Evolutionary conservation across 331 rosid genomes (phyloP).

Genomic region (Pyrus hybrid): DNA sequence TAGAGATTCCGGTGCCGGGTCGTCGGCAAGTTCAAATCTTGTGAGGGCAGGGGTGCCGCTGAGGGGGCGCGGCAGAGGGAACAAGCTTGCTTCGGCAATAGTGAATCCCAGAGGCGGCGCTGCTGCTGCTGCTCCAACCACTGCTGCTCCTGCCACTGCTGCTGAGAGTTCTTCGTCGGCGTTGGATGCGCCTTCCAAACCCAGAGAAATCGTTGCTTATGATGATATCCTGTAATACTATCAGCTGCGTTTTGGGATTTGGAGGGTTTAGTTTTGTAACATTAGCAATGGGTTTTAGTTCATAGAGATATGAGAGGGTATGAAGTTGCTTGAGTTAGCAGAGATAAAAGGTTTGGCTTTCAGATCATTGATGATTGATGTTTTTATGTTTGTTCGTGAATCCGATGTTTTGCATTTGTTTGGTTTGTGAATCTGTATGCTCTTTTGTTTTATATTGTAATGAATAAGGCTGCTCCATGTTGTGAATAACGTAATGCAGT

Average conservation of each 20-base stretch:
- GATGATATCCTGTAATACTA: slow-evolving; percentile 58
- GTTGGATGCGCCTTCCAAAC: slow-evolving; percentile 45
- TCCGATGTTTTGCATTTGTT: no score
- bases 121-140: background rate
- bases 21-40: slow-evolving; percentile 27
- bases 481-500: no score
- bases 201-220: slow-evolving; percentile 80
- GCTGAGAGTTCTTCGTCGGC: slow-evolving; percentile 25
- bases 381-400: no score
- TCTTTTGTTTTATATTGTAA: no score
- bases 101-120: slow-evolving; percentile 41
- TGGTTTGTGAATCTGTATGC: no score
- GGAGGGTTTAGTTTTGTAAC: slow-evolving; percentile 11
- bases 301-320: background rate
- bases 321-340: background rate
- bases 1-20: slow-evolving; percentile 14
- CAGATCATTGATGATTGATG: no score
- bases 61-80: slow-evolving; percentile 76
- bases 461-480: no score
- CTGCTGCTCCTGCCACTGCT: background rate
- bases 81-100: slow-evolving; percentile 68
- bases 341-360: no score
- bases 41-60: slow-evolving; percentile 70
- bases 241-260: background rate
- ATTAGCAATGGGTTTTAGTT: slow-evolving; percentile 1